phyloP scores from a whole-genome alignment of 2,329 filamentous ascomycete species.

The Botrytis fabae region DNA sequence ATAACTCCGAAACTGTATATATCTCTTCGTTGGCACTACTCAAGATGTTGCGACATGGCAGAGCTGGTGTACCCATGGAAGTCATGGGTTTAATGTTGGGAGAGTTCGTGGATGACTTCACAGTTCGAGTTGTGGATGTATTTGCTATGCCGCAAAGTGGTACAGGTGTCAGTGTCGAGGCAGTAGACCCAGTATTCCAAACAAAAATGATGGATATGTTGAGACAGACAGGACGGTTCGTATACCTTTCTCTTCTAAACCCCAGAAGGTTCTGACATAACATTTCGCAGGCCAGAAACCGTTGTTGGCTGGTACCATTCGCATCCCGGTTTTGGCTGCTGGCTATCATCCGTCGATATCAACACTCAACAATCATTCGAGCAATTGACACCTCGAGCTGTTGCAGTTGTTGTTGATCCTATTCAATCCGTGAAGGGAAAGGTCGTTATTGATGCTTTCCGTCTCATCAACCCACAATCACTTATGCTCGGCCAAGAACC shows the following conservation, averaged over 20 bases:
- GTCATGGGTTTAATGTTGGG: slow-evolving; percentile 99
- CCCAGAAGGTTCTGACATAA: slow-evolving; percentile 23
- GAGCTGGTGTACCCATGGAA: slow-evolving; percentile 98
- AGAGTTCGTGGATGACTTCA: slow-evolving; percentile 99
- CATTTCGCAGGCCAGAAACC: slow-evolving; percentile 72
- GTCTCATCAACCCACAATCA: slow-evolving; percentile 95
- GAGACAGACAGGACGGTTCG: slow-evolving; percentile 86
- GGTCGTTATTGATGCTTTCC: slow-evolving; percentile 98
- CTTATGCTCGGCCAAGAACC: slow-evolving; percentile 98
- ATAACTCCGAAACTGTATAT: slow-evolving; percentile 99
- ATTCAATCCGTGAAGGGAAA: slow-evolving; percentile 99
- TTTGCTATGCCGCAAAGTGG: slow-evolving; percentile 99
- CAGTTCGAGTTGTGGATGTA: slow-evolving; percentile 95
- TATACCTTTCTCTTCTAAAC: slow-evolving; percentile 5
- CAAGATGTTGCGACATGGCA: slow-evolving; percentile 98
- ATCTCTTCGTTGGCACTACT: slow-evolving; percentile 95
- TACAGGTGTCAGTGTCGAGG: slow-evolving; percentile 96
- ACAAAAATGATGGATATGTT: slow-evolving; percentile 99
- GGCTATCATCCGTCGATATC: slow-evolving; percentile 98
- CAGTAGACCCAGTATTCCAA: slow-evolving; percentile 97
- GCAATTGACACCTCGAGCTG: slow-evolving; percentile 92
- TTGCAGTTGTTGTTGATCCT: slow-evolving; percentile 96
- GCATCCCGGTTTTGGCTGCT: slow-evolving; percentile 98
- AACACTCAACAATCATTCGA: slow-evolving; percentile 99
- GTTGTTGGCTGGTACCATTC: slow-evolving; percentile 99